Percentiles rank a stretch among this genome's conserved stretches.
Evolutionary conservation across 768 basidiomycete genomes (phyloP).

Genomic region (Galerina sulciceps): DNA sequence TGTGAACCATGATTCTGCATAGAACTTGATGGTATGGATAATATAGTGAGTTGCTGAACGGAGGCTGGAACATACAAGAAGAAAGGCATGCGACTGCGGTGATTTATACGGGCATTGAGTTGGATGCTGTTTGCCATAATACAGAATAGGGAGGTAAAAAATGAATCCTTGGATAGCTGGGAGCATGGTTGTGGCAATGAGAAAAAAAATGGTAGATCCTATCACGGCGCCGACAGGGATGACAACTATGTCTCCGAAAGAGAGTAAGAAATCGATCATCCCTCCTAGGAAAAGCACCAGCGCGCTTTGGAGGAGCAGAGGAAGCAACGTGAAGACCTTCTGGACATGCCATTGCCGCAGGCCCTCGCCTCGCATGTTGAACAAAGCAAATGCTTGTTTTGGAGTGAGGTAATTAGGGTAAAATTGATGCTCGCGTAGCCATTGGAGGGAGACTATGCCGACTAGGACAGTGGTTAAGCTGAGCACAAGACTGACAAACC

Average conservation of each 20-base stretch:
- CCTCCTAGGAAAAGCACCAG: constrained; percentile 32
- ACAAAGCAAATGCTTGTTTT: constrained; percentile 9
- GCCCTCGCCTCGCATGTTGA: constrained; percentile 30
- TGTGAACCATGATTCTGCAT: too few species aligned
- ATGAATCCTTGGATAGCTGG: constrained; percentile 23
- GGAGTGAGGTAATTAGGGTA: constrained; percentile 1
- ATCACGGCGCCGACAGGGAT: constrained; percentile 21
- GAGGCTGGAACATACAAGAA: constrained; percentile 12
- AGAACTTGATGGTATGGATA: not conserved
- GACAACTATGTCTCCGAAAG: constrained; percentile 16
- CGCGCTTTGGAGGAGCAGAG: constrained; percentile 28
- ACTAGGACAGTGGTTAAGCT: constrained; percentile 14
- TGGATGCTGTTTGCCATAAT: constrained; percentile 8
- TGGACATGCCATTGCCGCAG: constrained; percentile 30
- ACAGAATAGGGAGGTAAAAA: not conserved
- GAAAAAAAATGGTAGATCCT: constrained; percentile 18
- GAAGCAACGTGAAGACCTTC: constrained; percentile 24
- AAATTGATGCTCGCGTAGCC: constrained; percentile 18
- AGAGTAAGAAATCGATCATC: constrained; percentile 26
- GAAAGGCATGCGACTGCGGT: constrained; percentile 16
- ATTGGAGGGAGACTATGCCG: constrained; percentile 17
- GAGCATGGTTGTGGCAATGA: constrained; percentile 25
- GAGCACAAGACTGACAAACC: constrained; percentile 18
- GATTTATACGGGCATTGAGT: constrained; percentile 15
- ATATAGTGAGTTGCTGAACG: not conserved